Evolutionary conservation across 129 eudicot genomes (phyloP).

Genomic region (Mikania micrantha): DNA sequence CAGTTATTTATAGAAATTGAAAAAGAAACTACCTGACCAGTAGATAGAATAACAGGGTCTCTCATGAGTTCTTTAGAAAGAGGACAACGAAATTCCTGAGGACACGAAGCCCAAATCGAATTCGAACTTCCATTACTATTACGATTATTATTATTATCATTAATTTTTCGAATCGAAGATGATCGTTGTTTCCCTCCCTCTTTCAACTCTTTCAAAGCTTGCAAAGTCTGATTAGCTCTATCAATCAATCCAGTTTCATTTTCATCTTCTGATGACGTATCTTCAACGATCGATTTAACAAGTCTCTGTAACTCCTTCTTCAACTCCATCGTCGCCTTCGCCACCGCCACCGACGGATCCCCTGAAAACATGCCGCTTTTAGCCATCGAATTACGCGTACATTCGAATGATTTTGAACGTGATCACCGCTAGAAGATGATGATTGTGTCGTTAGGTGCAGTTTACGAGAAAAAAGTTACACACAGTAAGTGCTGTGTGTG

Average conservation of each 20-base stretch:
- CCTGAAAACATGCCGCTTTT: conserved; percentile 54
- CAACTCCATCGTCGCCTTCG: conserved; percentile 53
- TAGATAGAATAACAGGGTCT: conserved; percentile 82
- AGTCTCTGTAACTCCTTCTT: conserved; percentile 59
- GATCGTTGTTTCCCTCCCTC: conserved; percentile 26
- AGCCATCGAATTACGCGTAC: conserved; percentile 39
- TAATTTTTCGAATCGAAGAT: conserved; percentile 26
- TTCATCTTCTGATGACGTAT: conserved; percentile 33
- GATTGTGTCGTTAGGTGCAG: conserved; percentile 3
- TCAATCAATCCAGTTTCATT: conserved; percentile 45
- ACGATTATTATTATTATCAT: background rate
- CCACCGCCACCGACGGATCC: conserved; percentile 31
- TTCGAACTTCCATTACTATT: conserved; percentile 13
- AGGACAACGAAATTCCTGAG: conserved; percentile 77
- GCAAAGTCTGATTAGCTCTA: conserved; percentile 48
- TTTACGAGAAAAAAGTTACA: background rate
- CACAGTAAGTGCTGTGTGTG: background rate
- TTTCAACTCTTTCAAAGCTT: conserved; percentile 56
- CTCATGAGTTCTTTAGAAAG: conserved; percentile 81
- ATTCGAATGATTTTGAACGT: background rate
- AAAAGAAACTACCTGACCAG: conserved; percentile 71
- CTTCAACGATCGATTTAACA: conserved; percentile 46
- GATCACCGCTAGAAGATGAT: background rate
- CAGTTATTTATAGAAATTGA: background rate
- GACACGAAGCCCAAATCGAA: conserved; percentile 34